A percentile compares a stretch with the other conserved stretches of the same genome.
These are phyloP conservation scores for Podaxis sp. DNA, from an alignment of 768 basidiomycete genomes.

Conservation along the genomic window DNA sequence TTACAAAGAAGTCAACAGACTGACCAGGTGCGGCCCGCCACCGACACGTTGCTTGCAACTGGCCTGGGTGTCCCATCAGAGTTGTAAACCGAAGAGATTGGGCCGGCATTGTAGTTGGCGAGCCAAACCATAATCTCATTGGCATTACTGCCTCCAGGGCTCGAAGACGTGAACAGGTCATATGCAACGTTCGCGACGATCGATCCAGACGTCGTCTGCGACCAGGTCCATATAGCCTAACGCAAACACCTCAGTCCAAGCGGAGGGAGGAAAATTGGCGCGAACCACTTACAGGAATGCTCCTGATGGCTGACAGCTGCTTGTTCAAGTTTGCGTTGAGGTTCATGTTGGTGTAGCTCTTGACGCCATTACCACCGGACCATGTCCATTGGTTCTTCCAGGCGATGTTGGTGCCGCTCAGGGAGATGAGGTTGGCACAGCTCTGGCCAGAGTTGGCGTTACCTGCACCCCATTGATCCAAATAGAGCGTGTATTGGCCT, in stretches of 20 bases:
- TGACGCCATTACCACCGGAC: conserved; percentile 50
- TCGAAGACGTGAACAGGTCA: conserved; percentile 60
- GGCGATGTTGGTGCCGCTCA: conserved; percentile 37
- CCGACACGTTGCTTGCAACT: conserved; percentile 37
- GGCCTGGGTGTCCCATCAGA: conserved; percentile 45
- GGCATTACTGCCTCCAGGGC: conserved; percentile 43
- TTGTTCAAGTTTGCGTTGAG: conserved; percentile 49
- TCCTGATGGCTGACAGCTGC: conserved; percentile 49
- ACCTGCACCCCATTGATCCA: conserved; percentile 45
- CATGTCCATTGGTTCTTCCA: conserved; percentile 59
- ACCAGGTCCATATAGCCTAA: conserved; percentile 59
- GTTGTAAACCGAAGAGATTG: conserved; percentile 51
- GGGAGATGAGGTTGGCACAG: conserved; percentile 44
- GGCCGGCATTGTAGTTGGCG: conserved; percentile 53
- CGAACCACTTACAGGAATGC: conserved; percentile 47
- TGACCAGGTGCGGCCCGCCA: conserved; percentile 54
- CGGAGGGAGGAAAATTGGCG: neutral
- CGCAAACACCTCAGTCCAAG: neutral
- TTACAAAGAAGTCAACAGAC: neutral
- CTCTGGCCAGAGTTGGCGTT: conserved; percentile 47
- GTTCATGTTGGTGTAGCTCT: conserved; percentile 61
- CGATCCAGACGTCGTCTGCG: conserved; percentile 35
- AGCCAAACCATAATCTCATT: conserved; percentile 69
- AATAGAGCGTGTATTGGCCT: conserved; percentile 46
- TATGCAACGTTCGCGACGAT: conserved; percentile 58